phyloP scores from a whole-genome alignment of 805 yeast species.

The Cyberlindnera meyerae region DNA sequence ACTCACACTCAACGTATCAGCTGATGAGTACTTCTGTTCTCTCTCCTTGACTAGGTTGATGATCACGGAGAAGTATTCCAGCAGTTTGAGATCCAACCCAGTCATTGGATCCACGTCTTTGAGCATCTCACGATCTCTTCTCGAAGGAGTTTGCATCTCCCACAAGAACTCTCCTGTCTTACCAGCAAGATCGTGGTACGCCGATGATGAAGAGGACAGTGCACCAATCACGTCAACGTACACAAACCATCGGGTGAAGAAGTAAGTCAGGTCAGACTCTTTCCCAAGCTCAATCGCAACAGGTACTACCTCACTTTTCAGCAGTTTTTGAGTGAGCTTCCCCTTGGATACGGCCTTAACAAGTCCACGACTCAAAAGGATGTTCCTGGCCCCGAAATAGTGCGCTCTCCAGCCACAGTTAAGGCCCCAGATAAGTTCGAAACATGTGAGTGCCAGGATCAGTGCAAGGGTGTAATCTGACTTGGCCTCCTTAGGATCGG shows the following conservation, averaged over 20 bases:
- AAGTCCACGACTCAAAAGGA: slow-evolving; percentile 48
- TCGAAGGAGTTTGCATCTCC: slow-evolving; percentile 13
- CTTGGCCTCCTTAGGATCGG: slow-evolving; percentile 46
- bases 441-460: slow-evolving; percentile 53
- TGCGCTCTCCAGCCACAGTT: slow-evolving; percentile 57
- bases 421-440: slow-evolving; percentile 42
- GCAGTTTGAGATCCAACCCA: slow-evolving; percentile 62
- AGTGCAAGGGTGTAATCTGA: slow-evolving; percentile 66
- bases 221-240: slow-evolving; percentile 63
- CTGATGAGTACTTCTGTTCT: slow-evolving; percentile 16
- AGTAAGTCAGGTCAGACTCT: slow-evolving; percentile 34
- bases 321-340: not conserved
- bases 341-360: slow-evolving; percentile 26
- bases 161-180: slow-evolving; percentile 24
- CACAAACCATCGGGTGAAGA: slow-evolving; percentile 63
- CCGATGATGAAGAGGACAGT: slow-evolving; percentile 44
- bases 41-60: slow-evolving; percentile 34
- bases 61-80: slow-evolving; percentile 54
- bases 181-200: slow-evolving; percentile 26
- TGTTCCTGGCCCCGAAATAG: slow-evolving; percentile 61
- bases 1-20: slow-evolving; percentile 3
- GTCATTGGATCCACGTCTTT: slow-evolving; percentile 53
- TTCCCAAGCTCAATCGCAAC: slow-evolving; percentile 14
- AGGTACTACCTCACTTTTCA: slow-evolving; percentile 1
- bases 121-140: slow-evolving; percentile 21